Evolutionary conservation across 495 filamentous ascomycete species (phyloP).

Genomic region (Aspergillus steynii): DNA sequence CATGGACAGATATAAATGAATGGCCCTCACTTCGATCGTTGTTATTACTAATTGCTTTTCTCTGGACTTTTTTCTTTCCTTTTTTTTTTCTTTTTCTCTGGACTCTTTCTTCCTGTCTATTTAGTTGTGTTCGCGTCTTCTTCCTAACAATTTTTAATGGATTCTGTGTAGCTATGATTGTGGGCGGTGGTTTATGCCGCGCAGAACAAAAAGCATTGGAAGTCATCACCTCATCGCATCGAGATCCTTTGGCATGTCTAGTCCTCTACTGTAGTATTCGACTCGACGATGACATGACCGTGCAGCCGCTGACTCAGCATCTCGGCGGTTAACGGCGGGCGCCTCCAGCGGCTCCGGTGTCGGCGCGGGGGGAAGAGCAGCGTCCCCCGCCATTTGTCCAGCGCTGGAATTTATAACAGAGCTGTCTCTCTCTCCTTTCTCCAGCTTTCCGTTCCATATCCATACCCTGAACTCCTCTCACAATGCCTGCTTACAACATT

Average conservation of each 20-base stretch:
- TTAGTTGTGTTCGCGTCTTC: slow-evolving; percentile 16
- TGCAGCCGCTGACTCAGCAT: not conserved
- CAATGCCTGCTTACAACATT: slow-evolving; percentile 54
- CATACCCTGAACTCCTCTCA: slow-evolving; percentile 15
- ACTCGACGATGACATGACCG: not conserved
- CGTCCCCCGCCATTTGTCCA: slow-evolving; percentile 20
- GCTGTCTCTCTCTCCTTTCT: slow-evolving; percentile 16
- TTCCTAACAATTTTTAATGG: slow-evolving; percentile 29
- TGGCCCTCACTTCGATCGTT: slow-evolving; percentile 6
- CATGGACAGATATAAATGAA: slow-evolving; percentile 2
- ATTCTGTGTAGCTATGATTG: slow-evolving; percentile 20
- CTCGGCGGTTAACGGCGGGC: slow-evolving; percentile 3
- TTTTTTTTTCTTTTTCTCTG: slow-evolving; percentile 2
- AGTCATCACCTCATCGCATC: not conserved
- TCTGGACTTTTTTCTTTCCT: slow-evolving; percentile 10
- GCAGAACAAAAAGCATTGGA: not conserved
- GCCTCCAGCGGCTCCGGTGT: slow-evolving; percentile 23
- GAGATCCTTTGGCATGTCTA: not conserved
- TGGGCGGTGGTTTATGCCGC: slow-evolving; percentile 1
- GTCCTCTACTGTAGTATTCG: not conserved
- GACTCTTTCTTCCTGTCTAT: slow-evolving; percentile 15
- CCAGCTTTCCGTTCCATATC: slow-evolving; percentile 21
- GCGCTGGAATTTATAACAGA: not conserved
- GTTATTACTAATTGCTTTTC: slow-evolving; percentile 7
- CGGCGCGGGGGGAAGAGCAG: slow-evolving; percentile 26